Base-by-base conservation (phyloP, 495 filamentous ascomycete genomes). In the Aspergillus ostianus region DNA sequence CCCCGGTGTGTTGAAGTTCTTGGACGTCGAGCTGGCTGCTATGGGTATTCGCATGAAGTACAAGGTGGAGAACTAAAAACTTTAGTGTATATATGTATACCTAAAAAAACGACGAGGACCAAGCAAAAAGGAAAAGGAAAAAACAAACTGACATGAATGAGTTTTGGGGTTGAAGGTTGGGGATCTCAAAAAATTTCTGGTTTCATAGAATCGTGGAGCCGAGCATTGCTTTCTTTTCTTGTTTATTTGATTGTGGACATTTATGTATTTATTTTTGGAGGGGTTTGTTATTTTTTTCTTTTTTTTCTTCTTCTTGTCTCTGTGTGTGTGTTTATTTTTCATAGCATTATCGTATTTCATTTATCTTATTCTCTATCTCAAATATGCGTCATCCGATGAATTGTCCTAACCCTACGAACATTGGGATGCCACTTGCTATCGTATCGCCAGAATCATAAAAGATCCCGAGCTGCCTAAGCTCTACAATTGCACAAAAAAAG, bases 1-100 rank as follows among this genome's bases (percentile, higher is more conserved):
- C 52, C 94, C 94, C 0, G 93, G 92, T 56, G 94, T 96, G 51
- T 73, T 98, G 64, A 88, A 87, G 74, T 98, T 91, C 79, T 70
- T 98, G 61, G 94, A 98, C 80, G 93, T 96, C 6, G 94, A 98
- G 71, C 77, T 98, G 62, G 90, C 91, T 47, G 90, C 92, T 47
- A 98, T 97, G 92, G 92, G 92, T 53, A 86, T 96, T 52, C 84
- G 88, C 68, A 85, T 97, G 80, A 92, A 88, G 80, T 98, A 94
- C 74, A 87, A 87, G 74, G 84, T 98, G 32, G 85, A 79, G 55
- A 77, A 80, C 59, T 73, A 66, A 56, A 66, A 56, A 26, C 23
- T 4, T 26, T 26, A 4, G 23, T 26, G 2, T 26, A 26, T 26
- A 26, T 26, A 26, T 26, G 23, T 26, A 26, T 26, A 12, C 10